These are phyloP conservation scores for Kwoniella bestiolae DNA, from an alignment of 768 basidiomycete species.

Conservation along the genomic window DNA sequence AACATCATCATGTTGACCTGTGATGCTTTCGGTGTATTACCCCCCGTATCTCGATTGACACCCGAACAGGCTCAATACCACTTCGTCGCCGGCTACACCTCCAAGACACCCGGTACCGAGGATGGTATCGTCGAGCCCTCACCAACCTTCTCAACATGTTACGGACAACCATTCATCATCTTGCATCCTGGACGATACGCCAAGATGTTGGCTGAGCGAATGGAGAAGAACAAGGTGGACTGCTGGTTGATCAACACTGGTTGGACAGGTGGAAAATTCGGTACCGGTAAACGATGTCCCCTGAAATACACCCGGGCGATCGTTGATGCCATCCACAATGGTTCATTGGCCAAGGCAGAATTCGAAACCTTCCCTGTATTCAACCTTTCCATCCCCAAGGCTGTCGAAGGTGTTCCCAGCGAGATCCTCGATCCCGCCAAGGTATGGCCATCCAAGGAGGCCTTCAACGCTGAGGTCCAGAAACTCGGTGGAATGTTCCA, in stretches of 20 bases:
- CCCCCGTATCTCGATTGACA: slow-evolving; percentile 88
- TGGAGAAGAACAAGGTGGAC: slow-evolving; percentile 83
- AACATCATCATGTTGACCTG: slow-evolving; percentile 78
- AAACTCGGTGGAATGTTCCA: slow-evolving; percentile 93
- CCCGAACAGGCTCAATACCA: slow-evolving; percentile 97
- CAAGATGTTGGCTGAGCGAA: slow-evolving; percentile 92
- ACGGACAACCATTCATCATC: slow-evolving; percentile 98
- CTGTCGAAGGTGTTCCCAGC: slow-evolving; percentile 80
- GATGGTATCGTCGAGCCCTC: slow-evolving; percentile 98
- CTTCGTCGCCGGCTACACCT: slow-evolving; percentile 90
- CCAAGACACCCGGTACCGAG: slow-evolving; percentile 97
- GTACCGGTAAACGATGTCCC: slow-evolving; percentile 90
- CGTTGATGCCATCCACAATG: slow-evolving; percentile 95
- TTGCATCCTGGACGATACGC: slow-evolving; percentile 96
- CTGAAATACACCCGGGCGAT: slow-evolving; percentile 94
- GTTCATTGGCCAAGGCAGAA: slow-evolving; percentile 82
- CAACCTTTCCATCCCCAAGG: slow-evolving; percentile 80
- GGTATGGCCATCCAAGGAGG: slow-evolving; percentile 87
- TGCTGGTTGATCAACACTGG: slow-evolving; percentile 99
- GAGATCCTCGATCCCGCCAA: slow-evolving; percentile 85
- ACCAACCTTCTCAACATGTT: slow-evolving; percentile 98
- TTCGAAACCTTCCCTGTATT: slow-evolving; percentile 82
- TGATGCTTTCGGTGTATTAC: slow-evolving; percentile 97
- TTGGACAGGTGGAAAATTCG: slow-evolving; percentile 85
- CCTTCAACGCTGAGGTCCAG: slow-evolving; percentile 82